phyloP scores from a whole-genome alignment of 768 basidiomycete species.

The Tylopilus vinaceipallidus region DNA sequence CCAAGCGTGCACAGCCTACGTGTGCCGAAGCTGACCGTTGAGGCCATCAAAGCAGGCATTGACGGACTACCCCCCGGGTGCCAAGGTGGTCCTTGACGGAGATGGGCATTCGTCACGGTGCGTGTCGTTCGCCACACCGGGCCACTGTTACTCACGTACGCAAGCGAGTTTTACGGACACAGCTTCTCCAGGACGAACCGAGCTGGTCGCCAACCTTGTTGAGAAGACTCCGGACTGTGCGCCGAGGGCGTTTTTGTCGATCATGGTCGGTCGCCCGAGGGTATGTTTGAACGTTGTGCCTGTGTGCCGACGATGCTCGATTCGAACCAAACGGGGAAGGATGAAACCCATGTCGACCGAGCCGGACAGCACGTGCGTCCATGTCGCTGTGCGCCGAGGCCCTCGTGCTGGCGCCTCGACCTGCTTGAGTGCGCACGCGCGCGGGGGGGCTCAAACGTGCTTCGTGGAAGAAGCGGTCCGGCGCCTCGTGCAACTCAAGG shows the following conservation, averaged over 20 bases:
- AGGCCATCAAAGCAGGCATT: conserved; percentile 55
- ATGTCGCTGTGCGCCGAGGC: too few relatives aligned
- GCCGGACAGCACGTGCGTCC: too few relatives aligned
- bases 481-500: conserved; percentile 39
- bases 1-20: too few relatives aligned
- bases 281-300: background rate
- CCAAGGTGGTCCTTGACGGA: conserved; percentile 50
- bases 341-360: conserved; percentile 29
- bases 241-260: conserved; percentile 31
- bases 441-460: conserved; percentile 41
- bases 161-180: conserved; percentile 59
- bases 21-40: too few relatives aligned
- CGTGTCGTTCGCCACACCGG: background rate
- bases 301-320: background rate
- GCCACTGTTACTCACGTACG: background rate
- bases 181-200: conserved; percentile 40
- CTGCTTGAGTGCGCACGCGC: conserved; percentile 54
- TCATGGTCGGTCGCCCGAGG: conserved; percentile 31
- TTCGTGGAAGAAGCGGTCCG: conserved; percentile 46
- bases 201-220: conserved; percentile 40
- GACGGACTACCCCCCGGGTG: conserved; percentile 41
- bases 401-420: conserved; percentile 59
- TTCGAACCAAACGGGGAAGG: background rate
- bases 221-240: conserved; percentile 34
- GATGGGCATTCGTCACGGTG: conserved; percentile 28